Conservation (phyloP, 441 rosid species). For the Erodium texanum region DNA sequence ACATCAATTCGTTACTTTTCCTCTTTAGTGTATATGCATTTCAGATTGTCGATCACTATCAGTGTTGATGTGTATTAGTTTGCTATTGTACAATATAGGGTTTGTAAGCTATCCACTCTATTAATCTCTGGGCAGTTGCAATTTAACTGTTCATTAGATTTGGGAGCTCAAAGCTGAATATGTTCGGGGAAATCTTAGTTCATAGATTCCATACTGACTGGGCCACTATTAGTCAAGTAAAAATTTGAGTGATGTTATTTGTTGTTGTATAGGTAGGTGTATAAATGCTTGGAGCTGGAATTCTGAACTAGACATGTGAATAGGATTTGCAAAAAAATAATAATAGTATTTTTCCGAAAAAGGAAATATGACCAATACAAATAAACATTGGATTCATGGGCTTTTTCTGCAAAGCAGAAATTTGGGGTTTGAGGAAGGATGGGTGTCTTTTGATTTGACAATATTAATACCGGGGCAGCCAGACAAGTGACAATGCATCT, state of each 20-base stretch:
- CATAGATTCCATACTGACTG: not conserved
- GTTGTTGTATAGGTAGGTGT: not conserved
- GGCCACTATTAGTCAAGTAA: not conserved
- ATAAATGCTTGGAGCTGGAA: not conserved
- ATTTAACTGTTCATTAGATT: not conserved
- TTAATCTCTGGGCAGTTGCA: not conserved
- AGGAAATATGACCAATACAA: not conserved
- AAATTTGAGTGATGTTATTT: not conserved
- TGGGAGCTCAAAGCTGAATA: not conserved
- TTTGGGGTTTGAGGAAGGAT: not conserved
- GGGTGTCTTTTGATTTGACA: not conserved
- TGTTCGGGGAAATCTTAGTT: not conserved
- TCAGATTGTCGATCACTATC: not conserved
- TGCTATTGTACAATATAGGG: not conserved
- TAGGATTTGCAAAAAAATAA: not conserved
- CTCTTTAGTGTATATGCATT: not conserved
- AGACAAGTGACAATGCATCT: not conserved
- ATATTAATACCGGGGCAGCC: not conserved
- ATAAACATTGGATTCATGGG: not conserved
- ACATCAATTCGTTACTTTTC: not conserved
- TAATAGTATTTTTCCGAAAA: not conserved
- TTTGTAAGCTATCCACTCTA: not conserved
- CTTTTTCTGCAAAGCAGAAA: not conserved
- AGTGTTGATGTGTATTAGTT: not conserved
- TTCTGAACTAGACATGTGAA: not conserved